Base-by-base conservation (phyloP, 257 asterid species). In the Vinca minor region DNA sequence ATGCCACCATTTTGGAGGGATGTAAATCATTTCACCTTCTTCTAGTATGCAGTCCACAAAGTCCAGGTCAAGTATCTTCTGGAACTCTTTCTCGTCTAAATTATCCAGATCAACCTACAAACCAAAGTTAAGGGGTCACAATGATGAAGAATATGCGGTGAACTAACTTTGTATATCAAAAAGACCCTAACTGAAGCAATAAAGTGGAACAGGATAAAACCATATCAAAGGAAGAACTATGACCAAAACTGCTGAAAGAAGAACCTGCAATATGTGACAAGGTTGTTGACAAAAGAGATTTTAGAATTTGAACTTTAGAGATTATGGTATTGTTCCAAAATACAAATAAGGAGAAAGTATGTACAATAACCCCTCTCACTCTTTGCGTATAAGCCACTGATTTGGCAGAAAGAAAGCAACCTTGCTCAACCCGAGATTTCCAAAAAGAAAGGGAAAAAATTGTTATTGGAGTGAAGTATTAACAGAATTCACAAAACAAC, bases 1-100 rank as follows among this genome's bases (percentile, higher is more conserved):
- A 77, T 93, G 97, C 98, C 98, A 93, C 96, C 98, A 93, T 72
- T 83, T 93, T 10, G 98, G 97, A 77, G 98, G 98, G 52, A 93
- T 89, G 76, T 93, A 93, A 17, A 93, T 86, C 98, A 93, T 89
- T 75, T 93, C 96, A 38, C 98, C 97, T 85, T 93, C 98, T 77
- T 89, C 96, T 54, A 93, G 75, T 69, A 89, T 73, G 90, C 98
- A 93, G 72, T 93, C 98, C 64, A 81, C 39, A 65, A 89, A 93
- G 15, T 84, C 96, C 79, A 89, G 70, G 60, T 81, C 85, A 63
- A 59, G 26, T 49, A 85, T 72, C 62, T 75, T 82, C 0, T 96
- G 96, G 63, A 85, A 89, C 82, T 87, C 89, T 42, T 38, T 62
- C 74, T 79, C 87, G 10, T 89, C 85, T 35, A 89, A 57, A 63